These are phyloP conservation scores for Phylloporus arenicola DNA, from an alignment of 768 basidiomycete species.

Conservation along the genomic window DNA sequence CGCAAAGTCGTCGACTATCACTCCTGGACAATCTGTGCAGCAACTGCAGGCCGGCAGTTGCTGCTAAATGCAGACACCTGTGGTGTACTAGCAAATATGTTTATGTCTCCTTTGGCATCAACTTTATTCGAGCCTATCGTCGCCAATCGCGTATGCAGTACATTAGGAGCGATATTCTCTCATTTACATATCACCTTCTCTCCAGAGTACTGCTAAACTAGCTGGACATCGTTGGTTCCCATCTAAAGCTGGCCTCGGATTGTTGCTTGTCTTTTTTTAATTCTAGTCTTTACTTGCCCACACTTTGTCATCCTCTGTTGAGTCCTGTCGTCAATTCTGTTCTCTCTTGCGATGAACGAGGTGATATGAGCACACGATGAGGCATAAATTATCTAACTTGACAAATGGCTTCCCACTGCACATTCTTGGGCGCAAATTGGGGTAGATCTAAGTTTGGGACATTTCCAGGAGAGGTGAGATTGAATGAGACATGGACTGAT, in stretches of 20 bases:
- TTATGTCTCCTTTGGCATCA: conserved; percentile 14
- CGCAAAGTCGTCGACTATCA: conserved; percentile 78
- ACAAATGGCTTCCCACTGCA: too few species aligned
- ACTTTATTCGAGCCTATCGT: conserved; percentile 21
- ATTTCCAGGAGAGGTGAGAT: too few species aligned
- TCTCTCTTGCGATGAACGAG: not conserved
- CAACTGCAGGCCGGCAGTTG: conserved; percentile 70
- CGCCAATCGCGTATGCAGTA: conserved; percentile 22
- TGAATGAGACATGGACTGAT: too few species aligned
- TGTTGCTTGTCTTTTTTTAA: conserved; percentile 24
- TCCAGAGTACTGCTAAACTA: conserved; percentile 23
- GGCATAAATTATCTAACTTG: too few species aligned
- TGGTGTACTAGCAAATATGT: conserved; percentile 14
- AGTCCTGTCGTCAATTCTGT: not conserved
- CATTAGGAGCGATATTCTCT: conserved; percentile 30
- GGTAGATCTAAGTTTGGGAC: too few species aligned
- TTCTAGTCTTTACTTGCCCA: not conserved
- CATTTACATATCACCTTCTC: conserved; percentile 30
- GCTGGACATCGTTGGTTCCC: conserved; percentile 24
- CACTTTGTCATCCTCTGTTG: not conserved
- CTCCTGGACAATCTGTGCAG: conserved; percentile 78
- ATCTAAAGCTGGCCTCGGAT: conserved; percentile 21
- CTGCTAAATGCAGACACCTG: conserved; percentile 50
- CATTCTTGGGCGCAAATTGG: too few species aligned
- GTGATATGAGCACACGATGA: too few species aligned